Conservation (phyloP, 2,329 filamentous ascomycete species). For the Botrytis fabae region DNA sequence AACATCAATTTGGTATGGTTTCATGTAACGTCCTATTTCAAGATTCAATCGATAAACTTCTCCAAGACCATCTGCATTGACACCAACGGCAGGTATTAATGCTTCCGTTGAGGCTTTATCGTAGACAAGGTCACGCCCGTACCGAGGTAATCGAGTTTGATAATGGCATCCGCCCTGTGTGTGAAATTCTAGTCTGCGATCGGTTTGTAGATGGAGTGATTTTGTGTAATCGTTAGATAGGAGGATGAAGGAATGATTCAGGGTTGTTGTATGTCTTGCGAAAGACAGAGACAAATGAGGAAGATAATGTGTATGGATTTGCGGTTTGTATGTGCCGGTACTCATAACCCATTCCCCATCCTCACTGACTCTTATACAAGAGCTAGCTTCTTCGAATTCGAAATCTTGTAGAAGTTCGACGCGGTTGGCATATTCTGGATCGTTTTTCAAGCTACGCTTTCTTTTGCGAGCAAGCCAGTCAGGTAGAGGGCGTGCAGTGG, state of each 20-base stretch:
- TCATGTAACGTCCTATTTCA: constrained; percentile 91
- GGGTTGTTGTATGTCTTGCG: constrained; percentile 83
- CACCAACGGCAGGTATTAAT: constrained; percentile 81
- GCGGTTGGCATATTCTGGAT: constrained; percentile 88
- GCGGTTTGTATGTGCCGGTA: constrained; percentile 74
- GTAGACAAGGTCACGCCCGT: constrained; percentile 87
- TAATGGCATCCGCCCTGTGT: constrained; percentile 87
- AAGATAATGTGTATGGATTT: constrained; percentile 95
- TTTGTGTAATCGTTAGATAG: constrained; percentile 92
- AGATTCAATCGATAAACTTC: constrained; percentile 93
- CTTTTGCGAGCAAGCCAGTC: constrained; percentile 92
- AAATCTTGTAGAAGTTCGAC: constrained; percentile 97
- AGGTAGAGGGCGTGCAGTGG: constrained; percentile 81
- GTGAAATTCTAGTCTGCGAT: constrained; percentile 90
- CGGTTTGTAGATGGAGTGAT: constrained; percentile 87
- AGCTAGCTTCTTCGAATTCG: constrained; percentile 93
- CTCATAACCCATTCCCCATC: constrained; percentile 98
- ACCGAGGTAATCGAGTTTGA: constrained; percentile 83
- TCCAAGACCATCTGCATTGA: constrained; percentile 81
- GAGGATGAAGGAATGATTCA: constrained; percentile 89
- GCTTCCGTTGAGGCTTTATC: constrained; percentile 81
- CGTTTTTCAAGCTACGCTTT: constrained; percentile 89
- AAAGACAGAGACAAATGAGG: constrained; percentile 93
- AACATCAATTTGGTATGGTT: constrained; percentile 87
- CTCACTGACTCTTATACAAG: constrained; percentile 85